A percentile compares a stretch with the other conserved stretches of the same genome.
These are phyloP conservation scores for Ophiostoma ulmi DNA, from an alignment of 2,329 filamentous ascomycete genomes.

Conservation along the genomic window DNA sequence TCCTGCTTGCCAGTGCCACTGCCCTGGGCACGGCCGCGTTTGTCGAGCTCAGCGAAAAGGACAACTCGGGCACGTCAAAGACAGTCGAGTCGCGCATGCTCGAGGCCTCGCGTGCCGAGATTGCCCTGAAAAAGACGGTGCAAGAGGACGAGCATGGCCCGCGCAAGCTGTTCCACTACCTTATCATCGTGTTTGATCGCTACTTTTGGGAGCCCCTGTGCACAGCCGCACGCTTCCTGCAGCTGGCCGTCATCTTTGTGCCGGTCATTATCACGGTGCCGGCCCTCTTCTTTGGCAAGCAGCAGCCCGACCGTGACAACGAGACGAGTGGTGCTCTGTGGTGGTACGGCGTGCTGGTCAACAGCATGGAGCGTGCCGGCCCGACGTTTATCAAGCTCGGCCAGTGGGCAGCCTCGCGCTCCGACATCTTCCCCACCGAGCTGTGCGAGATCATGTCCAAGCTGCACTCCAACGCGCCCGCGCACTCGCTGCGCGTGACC, in stretches of 20 bases:
- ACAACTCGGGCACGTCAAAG: conserved; percentile 47
- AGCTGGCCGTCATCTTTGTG: conserved; percentile 82
- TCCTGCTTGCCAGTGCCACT: conserved; percentile 35
- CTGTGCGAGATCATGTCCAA: conserved; percentile 93
- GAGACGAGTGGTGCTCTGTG: conserved; percentile 78
- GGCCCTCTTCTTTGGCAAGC: conserved; percentile 69
- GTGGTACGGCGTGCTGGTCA: conserved; percentile 91
- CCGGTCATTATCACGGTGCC: conserved; percentile 80
- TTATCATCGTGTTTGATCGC: conserved; percentile 63
- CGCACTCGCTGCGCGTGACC: conserved; percentile 77
- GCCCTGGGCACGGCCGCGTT: conserved; percentile 53
- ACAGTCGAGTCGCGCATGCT: conserved; percentile 86
- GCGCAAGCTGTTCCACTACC: conserved; percentile 50
- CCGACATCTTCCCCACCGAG: conserved; percentile 91
- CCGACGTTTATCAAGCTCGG: conserved; percentile 98
- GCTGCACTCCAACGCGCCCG: conserved; percentile 88
- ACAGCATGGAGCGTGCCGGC: conserved; percentile 84
- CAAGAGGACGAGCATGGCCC: conserved; percentile 55
- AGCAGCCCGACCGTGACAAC: conserved; percentile 59
- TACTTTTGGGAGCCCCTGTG: conserved; percentile 81
- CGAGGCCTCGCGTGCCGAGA: conserved; percentile 70
- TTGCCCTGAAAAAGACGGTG: conserved; percentile 49
- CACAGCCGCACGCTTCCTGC: conserved; percentile 81
- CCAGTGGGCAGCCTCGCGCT: conserved; percentile 95
- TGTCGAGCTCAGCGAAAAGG: conserved; percentile 52